Base-by-base conservation (phyloP, 495 filamentous ascomycete species). In the Trichoderma gamsii region DNA sequence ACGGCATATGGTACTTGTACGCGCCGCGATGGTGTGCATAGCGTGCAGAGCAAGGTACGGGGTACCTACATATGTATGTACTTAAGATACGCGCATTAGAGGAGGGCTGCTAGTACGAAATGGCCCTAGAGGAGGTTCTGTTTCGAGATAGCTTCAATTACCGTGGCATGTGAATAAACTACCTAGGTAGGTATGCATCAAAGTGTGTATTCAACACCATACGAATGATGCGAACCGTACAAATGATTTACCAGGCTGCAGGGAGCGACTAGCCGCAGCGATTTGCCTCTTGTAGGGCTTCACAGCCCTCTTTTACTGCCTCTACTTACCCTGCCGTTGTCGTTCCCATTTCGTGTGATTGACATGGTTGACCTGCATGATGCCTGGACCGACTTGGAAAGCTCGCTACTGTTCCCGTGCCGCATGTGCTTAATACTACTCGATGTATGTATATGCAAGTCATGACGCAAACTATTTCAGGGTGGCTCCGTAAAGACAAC, bases 331-430 rank as follows among this genome's bases (percentile, higher is more conserved):
- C 44, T n/a, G 15, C n/a, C 13, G 44, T n/a, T 11, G 44, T 12
- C 44, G 44, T 11, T n/a, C 44, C 44, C 2, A 56, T n/a, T 7
- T n/a, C 51, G 8, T 21, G 18, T 23, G n/a, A 56, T 56, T 9
- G 51, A 25, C 51, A 25, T 56, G 51, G n/a, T n/a, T 11, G 21
- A 56, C 51, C 51, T 56, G 51, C 51, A 56, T 56, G 51, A 56
- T 56, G 51, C n/a, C n/a, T n/a, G 25, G 21, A 56, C 51, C 51
- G n/a, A 56, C 51, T 11, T 25, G 51, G 51, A 25, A 49, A 49
- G 44, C 44, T 16, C 44, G 44, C n/a, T 11, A 49, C 44, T 49
- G n/a, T 11, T 49, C 35, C 35, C 35, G 35, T 38, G 35, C 35
- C 35, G 35, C 35, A 38, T 38, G 35, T 38, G 35, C 35, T 38